Percentiles rank a stretch among this genome's conserved stretches.
Evolutionary conservation across 371 early-diverging fungal genomes (phyloP).

Genomic region (Nematocida parisii): DNA sequence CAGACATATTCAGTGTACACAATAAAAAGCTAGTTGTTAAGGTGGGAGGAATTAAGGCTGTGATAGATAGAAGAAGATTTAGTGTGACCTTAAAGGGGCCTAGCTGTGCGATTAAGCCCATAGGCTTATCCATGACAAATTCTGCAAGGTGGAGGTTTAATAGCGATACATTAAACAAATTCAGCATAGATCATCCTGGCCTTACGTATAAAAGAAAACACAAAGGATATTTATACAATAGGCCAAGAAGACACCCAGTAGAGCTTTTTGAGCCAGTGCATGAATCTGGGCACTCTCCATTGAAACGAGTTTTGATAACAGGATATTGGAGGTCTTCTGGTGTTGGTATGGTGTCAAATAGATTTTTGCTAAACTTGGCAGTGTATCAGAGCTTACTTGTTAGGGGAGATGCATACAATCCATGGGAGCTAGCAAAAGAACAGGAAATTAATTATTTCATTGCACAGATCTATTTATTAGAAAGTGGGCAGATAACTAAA

Average conservation of each 20-base stretch:
- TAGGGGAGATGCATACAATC: not conserved
- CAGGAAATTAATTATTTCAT: not conserved
- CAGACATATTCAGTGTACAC: not conserved
- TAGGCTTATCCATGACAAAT: not conserved
- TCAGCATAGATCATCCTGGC: constrained; percentile 4
- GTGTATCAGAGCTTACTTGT: constrained; percentile 29
- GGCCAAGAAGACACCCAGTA: constrained; percentile 16
- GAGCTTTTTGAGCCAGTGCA: constrained; percentile 30
- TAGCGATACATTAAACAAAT: constrained; percentile 7
- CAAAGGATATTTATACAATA: constrained; percentile 27
- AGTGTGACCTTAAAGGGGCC: not conserved
- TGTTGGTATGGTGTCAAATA: constrained; percentile 20
- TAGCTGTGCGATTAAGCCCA: not conserved
- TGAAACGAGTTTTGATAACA: not conserved
- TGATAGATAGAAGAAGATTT: not conserved
- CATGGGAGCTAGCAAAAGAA: not conserved
- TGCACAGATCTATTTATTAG: constrained; percentile 19
- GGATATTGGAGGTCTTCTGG: constrained; percentile 20
- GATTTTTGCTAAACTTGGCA: constrained; percentile 10
- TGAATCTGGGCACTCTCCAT: not conserved
- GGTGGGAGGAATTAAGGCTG: not conserved
- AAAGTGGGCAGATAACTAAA: constrained; percentile 25
- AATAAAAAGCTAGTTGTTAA: not conserved
- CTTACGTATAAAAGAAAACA: constrained; percentile 1
- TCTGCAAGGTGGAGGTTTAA: not conserved